phyloP scores from a whole-genome alignment of 1,284 basidiomycete species.

The Irpex sp. region DNA sequence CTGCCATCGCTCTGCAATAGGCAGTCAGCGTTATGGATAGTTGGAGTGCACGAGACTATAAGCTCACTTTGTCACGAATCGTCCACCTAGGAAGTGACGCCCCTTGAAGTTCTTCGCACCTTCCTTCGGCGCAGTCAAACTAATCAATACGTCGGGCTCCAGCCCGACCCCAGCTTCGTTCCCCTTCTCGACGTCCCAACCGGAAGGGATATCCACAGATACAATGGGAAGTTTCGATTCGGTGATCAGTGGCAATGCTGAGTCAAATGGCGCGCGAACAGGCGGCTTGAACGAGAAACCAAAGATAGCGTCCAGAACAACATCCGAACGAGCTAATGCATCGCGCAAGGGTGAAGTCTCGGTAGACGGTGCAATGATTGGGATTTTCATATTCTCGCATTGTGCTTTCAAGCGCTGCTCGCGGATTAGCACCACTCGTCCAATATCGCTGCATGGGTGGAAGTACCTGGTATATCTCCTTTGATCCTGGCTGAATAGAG shows the following conservation, averaged over 20 bases:
- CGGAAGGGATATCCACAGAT: conserved; percentile 93
- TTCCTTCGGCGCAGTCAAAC: conserved; percentile 91
- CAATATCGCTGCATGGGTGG: not conserved
- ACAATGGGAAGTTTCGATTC: conserved; percentile 73
- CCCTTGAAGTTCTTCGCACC: conserved; percentile 78
- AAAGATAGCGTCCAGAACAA: conserved; percentile 94
- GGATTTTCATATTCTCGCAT: conserved; percentile 85
- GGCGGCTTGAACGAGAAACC: conserved; percentile 96
- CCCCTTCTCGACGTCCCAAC: conserved; percentile 91
- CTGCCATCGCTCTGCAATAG: conserved; percentile 48
- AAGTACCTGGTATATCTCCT: conserved; percentile 80
- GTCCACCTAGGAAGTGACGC: conserved; percentile 88
- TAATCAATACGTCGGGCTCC: conserved; percentile 80
- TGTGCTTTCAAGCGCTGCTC: conserved; percentile 84
- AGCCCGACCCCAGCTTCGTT: conserved; percentile 52
- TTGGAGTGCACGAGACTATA: not conserved
- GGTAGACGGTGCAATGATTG: conserved; percentile 51
- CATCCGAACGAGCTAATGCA: conserved; percentile 66
- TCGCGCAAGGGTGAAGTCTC: conserved; percentile 46
- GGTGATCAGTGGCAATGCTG: conserved; percentile 66
- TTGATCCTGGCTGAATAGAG: conserved; percentile 67
- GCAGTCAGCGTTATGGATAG: not conserved
- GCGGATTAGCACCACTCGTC: not conserved
- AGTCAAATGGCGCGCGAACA: conserved; percentile 84
- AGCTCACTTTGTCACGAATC: conserved; percentile 84